These are phyloP conservation scores for Metschnikowia anglica DNA, from an alignment of 805 yeast species.

Conservation along the genomic window DNA sequence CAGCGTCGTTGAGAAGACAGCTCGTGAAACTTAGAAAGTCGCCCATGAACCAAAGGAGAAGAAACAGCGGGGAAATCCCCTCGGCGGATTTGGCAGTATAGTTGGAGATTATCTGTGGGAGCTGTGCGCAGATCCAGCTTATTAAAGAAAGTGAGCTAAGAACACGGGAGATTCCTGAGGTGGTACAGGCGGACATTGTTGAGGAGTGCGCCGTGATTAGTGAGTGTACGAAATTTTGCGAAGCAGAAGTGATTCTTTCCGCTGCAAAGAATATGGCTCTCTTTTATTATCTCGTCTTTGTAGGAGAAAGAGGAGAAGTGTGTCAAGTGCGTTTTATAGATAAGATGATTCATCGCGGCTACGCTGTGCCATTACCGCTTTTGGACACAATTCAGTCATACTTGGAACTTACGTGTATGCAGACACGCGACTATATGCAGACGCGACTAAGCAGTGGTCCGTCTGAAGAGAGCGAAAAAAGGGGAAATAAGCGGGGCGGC, in stretches of 20 bases:
- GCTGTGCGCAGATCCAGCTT: conserved; percentile 73
- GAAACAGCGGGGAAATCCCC: conserved; percentile 62
- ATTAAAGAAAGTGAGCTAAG: conserved; percentile 21
- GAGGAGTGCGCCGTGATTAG: no score
- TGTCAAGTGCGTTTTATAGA: no score
- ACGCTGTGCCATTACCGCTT: conserved; percentile 5
- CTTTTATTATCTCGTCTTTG: not conserved
- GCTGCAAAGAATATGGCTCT: no score
- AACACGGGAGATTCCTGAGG: conserved; percentile 16
- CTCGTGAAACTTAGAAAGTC: conserved; percentile 39
- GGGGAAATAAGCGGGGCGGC: no score
- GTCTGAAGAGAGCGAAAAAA: not conserved
- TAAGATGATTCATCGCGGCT: conserved; percentile 14
- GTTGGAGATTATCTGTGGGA: conserved; percentile 66
- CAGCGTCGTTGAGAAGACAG: conserved; percentile 39
- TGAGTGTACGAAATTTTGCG: no score
- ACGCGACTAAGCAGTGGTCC: not conserved
- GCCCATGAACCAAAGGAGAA: conserved; percentile 64
- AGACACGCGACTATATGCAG: not conserved
- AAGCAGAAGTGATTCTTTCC: no score
- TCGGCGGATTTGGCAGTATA: conserved; percentile 60
- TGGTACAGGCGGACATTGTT: conserved; percentile 8
- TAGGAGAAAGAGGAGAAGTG: not conserved
- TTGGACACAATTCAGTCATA: conserved; percentile 10
- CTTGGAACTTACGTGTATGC: not conserved